Evolutionary conservation across 2,329 filamentous ascomycete species (phyloP).

Genomic region (Fusarium torreyae): DNA sequence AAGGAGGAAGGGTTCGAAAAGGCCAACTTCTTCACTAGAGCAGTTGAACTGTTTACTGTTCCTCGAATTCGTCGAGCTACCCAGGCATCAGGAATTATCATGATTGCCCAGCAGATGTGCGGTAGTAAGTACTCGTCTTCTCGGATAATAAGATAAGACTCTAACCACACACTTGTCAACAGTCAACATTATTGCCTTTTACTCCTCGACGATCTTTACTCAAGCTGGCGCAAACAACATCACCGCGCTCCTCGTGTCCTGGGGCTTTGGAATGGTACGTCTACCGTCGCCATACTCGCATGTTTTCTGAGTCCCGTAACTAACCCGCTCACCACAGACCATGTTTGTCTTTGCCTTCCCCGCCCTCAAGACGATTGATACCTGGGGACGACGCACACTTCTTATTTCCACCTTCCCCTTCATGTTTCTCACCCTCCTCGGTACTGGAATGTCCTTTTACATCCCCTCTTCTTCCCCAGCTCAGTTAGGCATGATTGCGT

Average conservation of each 20-base stretch:
- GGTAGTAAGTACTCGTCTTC: slow-evolving; percentile 51
- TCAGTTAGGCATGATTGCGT: slow-evolving; percentile 65
- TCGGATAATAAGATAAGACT: no score
- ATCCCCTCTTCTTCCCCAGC: not conserved
- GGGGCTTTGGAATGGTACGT: slow-evolving; percentile 64
- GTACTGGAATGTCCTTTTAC: slow-evolving; percentile 14
- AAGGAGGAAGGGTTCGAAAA: slow-evolving; percentile 54
- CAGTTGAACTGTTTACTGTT: slow-evolving; percentile 71
- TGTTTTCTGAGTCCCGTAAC: not conserved
- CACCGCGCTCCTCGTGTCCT: slow-evolving; percentile 59
- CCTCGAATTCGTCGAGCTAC: slow-evolving; percentile 73
- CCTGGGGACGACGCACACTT: slow-evolving; percentile 72
- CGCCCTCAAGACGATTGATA: slow-evolving; percentile 75
- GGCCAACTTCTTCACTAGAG: slow-evolving; percentile 65
- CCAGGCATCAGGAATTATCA: slow-evolving; percentile 76
- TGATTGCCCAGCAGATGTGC: slow-evolving; percentile 76
- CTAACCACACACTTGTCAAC: not conserved
- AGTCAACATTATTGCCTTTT: slow-evolving; percentile 67
- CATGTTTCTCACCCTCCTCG: slow-evolving; percentile 72
- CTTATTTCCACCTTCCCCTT: slow-evolving; percentile 75
- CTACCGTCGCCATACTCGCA: no score
- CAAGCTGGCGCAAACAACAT: slow-evolving; percentile 58
- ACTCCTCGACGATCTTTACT: slow-evolving; percentile 63
- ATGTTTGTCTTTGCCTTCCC: slow-evolving; percentile 76
- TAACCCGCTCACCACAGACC: not conserved